These are phyloP conservation scores for Lepraria neglecta DNA, from an alignment of 495 filamentous ascomycete genomes.

Conservation along the genomic window DNA sequence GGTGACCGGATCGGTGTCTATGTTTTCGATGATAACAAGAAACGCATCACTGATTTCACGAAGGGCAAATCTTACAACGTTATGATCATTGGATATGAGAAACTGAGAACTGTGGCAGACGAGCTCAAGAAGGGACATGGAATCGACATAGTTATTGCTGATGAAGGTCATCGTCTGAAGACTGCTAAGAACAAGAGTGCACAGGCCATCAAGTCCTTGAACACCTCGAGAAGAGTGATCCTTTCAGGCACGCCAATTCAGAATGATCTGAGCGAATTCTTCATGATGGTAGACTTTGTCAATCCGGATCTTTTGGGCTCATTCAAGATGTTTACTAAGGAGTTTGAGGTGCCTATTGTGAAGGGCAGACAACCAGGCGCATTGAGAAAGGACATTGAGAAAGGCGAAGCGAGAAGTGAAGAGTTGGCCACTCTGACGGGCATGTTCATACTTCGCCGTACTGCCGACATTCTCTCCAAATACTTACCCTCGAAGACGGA, in stretches of 20 bases:
- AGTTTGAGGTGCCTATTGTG: slow-evolving; percentile 69
- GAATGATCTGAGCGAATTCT: slow-evolving; percentile 76
- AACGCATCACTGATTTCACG: slow-evolving; percentile 66
- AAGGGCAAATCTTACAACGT: slow-evolving; percentile 66
- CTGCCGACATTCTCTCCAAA: slow-evolving; percentile 65
- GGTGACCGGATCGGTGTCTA: slow-evolving; percentile 72
- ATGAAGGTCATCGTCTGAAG: slow-evolving; percentile 77
- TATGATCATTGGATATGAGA: slow-evolving; percentile 83
- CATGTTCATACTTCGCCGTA: slow-evolving; percentile 69
- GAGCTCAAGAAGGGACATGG: slow-evolving; percentile 57
- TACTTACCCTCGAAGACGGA: slow-evolving; percentile 75
- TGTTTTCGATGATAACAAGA: slow-evolving; percentile 60
- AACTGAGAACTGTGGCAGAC: slow-evolving; percentile 60
- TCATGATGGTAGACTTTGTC: slow-evolving; percentile 70
- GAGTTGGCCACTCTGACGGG: slow-evolving; percentile 63
- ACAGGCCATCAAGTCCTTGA: slow-evolving; percentile 65
- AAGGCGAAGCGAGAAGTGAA: slow-evolving; percentile 61
- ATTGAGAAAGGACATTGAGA: slow-evolving; percentile 59
- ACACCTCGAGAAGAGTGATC: slow-evolving; percentile 60
- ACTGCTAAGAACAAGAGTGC: slow-evolving; percentile 77
- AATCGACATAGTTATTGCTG: slow-evolving; percentile 73
- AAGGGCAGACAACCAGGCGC: slow-evolving; percentile 68
- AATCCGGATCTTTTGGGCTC: slow-evolving; percentile 68
- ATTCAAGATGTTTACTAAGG: slow-evolving; percentile 61
- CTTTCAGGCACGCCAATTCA: slow-evolving; percentile 75